Conservation (phyloP, 495 filamentous ascomycete genomes). For the Penicillium tannophilum region DNA sequence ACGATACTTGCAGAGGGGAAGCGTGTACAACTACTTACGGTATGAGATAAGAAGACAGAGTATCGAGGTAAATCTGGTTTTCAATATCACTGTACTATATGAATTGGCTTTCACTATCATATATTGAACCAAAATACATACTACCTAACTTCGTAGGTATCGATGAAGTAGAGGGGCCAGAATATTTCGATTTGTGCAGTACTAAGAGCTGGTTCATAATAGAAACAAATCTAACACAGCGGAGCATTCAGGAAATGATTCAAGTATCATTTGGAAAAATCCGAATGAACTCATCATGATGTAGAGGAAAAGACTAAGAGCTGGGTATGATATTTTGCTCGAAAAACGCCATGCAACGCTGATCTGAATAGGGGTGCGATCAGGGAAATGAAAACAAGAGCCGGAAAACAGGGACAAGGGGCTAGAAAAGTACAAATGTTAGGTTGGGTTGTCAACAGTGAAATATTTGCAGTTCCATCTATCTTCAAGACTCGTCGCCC, state of each 20-base stretch:
- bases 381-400: slow-evolving; percentile 8
- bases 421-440: slow-evolving; percentile 12
- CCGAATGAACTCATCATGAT: background rate
- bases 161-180: background rate
- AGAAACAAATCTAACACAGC: background rate
- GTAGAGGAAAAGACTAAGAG: slow-evolving; percentile 12
- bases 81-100: too few species aligned
- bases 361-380: slow-evolving; percentile 18
- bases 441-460: background rate
- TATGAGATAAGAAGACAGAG: too few species aligned
- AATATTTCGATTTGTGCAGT: background rate
- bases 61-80: too few species aligned
- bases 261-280: background rate
- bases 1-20: too few species aligned
- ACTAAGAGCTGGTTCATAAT: background rate
- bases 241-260: background rate
- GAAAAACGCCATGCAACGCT: slow-evolving; percentile 37
- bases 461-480: background rate
- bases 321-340: slow-evolving; percentile 39
- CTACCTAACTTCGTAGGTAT: too few species aligned
- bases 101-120: slow-evolving; percentile 9
- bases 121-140: background rate
- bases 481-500: slow-evolving; percentile 38
- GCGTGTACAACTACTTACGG: too few species aligned
- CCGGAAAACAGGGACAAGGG: slow-evolving; percentile 10